Evolutionary conservation across 2,329 filamentous ascomycete species (phyloP).

Genomic region (Fusarium cicatricum): DNA sequence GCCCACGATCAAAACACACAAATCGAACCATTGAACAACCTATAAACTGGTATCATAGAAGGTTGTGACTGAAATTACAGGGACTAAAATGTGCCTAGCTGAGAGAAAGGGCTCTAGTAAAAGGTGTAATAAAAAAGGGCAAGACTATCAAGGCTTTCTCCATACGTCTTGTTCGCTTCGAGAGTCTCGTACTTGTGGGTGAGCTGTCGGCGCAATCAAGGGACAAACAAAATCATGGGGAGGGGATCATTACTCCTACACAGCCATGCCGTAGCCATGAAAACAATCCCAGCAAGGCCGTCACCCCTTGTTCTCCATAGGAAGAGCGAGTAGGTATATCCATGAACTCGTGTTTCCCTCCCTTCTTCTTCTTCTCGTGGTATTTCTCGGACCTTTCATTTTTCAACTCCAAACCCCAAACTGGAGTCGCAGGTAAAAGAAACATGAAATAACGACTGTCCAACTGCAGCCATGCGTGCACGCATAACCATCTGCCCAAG

Average conservation of each 20-base stretch:
- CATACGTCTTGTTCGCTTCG: conserved; percentile 41
- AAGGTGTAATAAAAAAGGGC: conserved; percentile 47
- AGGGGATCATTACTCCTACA: conserved; percentile 42
- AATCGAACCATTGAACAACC: conserved; percentile 27
- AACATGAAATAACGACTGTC: conserved; percentile 41
- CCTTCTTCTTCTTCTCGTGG: conserved; percentile 39
- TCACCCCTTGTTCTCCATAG: conserved; percentile 19
- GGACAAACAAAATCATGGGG: conserved; percentile 36
- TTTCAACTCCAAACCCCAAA: conserved; percentile 49
- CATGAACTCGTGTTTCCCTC: conserved; percentile 39
- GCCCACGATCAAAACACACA: conserved; percentile 4
- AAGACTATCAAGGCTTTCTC: conserved; percentile 48
- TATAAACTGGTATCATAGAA: conserved; percentile 56
- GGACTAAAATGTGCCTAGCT: conserved; percentile 53
- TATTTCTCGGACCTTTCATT: conserved; percentile 45
- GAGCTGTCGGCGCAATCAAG: conserved; percentile 36
- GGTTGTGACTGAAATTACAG: conserved; percentile 56
- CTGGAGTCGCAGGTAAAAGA: conserved; percentile 41
- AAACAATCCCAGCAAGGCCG: conserved; percentile 26
- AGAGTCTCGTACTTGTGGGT: conserved; percentile 34
- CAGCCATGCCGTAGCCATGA: conserved; percentile 36
- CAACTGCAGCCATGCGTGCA: conserved; percentile 41
- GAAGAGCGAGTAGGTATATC: conserved; percentile 42
- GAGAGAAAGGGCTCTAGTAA: conserved; percentile 46
- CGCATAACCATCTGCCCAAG: conserved; percentile 16